Conservation (phyloP, 495 filamentous ascomycete genomes). For the Paragyromitra xinjiangensis region DNA sequence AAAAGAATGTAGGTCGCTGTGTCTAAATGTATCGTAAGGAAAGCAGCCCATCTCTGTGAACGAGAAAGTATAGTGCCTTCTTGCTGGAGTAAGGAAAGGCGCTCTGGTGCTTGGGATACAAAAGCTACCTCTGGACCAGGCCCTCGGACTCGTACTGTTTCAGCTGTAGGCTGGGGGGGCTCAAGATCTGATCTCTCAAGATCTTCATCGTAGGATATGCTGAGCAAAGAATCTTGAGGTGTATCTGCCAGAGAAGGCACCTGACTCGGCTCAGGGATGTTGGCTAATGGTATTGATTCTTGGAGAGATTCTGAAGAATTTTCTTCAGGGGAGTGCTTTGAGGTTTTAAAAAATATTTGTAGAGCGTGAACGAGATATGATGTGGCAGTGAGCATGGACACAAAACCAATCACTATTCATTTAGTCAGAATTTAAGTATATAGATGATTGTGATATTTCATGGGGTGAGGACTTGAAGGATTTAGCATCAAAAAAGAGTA, state of each 20-base stretch:
- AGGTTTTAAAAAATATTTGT: conserved; percentile 62
- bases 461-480: background rate
- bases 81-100: conserved; percentile 49
- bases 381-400: conserved; percentile 61
- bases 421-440: background rate
- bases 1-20: conserved; percentile 61
- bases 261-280: conserved; percentile 14
- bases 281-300: conserved; percentile 54
- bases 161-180: conserved; percentile 57
- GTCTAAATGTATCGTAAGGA: conserved; percentile 61
- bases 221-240: conserved; percentile 7
- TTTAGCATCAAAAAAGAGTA: background rate
- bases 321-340: conserved; percentile 61
- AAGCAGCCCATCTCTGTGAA: conserved; percentile 61
- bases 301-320: conserved; percentile 49
- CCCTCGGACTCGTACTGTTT: conserved; percentile 59
- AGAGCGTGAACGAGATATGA: conserved; percentile 64
- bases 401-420: conserved; percentile 63
- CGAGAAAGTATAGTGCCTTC: conserved; percentile 61
- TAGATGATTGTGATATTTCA: background rate
- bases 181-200: background rate
- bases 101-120: conserved; percentile 3
- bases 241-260: conserved; percentile 4
- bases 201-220: conserved; percentile 1
- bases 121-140: conserved; percentile 52